Evolutionary conservation across 2,329 filamentous ascomycete species (phyloP).

Genomic region (Stagonosporopsis tanaceti): DNA sequence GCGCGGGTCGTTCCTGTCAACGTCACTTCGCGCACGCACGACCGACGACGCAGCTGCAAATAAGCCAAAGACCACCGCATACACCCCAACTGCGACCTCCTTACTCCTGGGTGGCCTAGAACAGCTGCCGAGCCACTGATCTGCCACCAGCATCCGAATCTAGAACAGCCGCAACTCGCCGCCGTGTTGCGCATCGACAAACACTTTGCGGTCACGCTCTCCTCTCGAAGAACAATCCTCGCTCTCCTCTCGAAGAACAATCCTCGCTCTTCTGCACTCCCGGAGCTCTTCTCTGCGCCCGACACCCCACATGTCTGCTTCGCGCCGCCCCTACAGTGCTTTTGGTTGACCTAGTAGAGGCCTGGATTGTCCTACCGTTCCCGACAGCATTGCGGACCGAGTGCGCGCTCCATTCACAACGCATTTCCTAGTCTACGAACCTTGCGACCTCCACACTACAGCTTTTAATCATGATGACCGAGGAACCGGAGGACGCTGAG

Average conservation of each 20-base stretch:
- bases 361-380: constrained; percentile 3
- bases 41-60: constrained; percentile 2
- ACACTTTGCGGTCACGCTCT: constrained; percentile 13
- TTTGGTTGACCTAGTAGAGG: constrained; percentile 20
- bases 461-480: constrained; percentile 30
- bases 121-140: constrained; percentile 23
- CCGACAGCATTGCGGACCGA: constrained; percentile 1
- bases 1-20: constrained; percentile 7
- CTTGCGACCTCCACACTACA: not conserved
- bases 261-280: not conserved
- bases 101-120: constrained; percentile 26
- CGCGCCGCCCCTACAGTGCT: constrained; percentile 7
- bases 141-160: constrained; percentile 20
- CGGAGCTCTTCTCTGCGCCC: constrained; percentile 3
- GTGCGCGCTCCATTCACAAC: not conserved
- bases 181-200: constrained; percentile 22
- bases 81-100: constrained; percentile 3
- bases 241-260: constrained; percentile 5
- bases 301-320: constrained; percentile 13
- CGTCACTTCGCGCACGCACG: constrained; percentile 4
- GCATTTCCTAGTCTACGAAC: not conserved
- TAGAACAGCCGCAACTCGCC: constrained; percentile 24
- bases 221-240: constrained; percentile 7
- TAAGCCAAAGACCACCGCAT: not conserved
- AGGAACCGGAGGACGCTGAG: constrained; percentile 30